These are phyloP conservation scores for Cucurbita ficifolia DNA, from an alignment of 306 rosid species.

Conservation along the genomic window DNA sequence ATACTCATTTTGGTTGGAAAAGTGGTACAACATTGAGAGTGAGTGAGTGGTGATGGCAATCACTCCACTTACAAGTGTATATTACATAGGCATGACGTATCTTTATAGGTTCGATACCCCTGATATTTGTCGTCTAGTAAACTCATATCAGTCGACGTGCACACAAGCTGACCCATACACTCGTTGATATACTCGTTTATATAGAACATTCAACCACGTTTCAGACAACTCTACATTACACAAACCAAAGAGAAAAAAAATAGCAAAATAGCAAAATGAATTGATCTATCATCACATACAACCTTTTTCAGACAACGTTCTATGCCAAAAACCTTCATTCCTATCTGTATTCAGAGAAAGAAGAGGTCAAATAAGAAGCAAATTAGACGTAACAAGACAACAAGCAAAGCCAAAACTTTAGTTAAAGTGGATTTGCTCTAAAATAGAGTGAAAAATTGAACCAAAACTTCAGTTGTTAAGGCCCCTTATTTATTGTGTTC, in stretches of 20 bases:
- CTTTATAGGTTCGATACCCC: too few species aligned
- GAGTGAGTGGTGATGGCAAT: slow-evolving; percentile 1
- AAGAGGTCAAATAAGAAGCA: background rate
- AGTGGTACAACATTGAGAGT: background rate
- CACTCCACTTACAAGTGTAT: background rate
- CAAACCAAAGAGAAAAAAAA: too few species aligned
- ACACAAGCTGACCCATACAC: too few species aligned
- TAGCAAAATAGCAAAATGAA: background rate
- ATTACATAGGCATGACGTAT: too few species aligned
- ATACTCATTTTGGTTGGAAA: background rate
- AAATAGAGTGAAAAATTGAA: background rate
- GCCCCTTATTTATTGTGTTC: background rate
- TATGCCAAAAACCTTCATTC: background rate
- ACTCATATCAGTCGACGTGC: too few species aligned
- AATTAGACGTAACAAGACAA: background rate
- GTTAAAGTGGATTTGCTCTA: background rate
- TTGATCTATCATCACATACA: background rate
- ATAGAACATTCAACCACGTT: too few species aligned
- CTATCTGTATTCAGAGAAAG: background rate
- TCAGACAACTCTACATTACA: too few species aligned
- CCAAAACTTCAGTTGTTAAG: background rate
- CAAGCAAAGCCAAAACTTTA: background rate
- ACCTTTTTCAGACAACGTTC: background rate
- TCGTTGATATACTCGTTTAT: too few species aligned
- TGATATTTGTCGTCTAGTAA: too few species aligned